Base-by-base conservation (phyloP, 2,329 filamentous ascomycete genomes). In the Coleophoma cylindrospora region DNA sequence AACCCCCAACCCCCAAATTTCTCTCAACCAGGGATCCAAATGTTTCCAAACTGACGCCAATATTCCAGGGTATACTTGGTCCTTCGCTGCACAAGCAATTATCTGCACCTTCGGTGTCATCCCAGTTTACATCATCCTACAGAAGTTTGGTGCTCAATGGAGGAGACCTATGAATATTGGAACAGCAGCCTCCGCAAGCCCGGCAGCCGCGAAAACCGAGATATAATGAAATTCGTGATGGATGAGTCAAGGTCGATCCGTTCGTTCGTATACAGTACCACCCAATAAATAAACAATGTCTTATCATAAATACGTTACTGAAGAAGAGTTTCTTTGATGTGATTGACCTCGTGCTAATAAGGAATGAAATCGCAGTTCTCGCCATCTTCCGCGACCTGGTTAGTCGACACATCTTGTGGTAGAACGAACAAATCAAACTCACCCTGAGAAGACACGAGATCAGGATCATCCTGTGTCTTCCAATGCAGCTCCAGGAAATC, bases 401-500 rank as follows among this genome's bases (percentile, higher is more conserved):
- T 17, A 41, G 40, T 13, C 15, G 5, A 21, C 40, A 12, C 15
- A 3, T 22, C 19, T 6, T 17, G 15, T 21, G 14, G 40, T 17
- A 41, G 13, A 17, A 15, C 21, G 40, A 17, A 41, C 40, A 21
- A 14, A 27, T 27, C 12, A 22, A 41, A 44, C 13, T 44, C n/a
- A 44, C 41, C 41, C 13, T 44, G 41, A 14, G 41, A 44, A 32
- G 32, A 44, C 19, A 11, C 41, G 4, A n/a, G 11, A 33, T 44
- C 41, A 32, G 21, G 19, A 15, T 44, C 32, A 34, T 22, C 41
- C 36, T 38, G 36, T 17, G 36, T 17, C 15, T 38, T 17, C 67
- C 61, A 43, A 58, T 56, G 67, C 66, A 68, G 45, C 53, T 71
- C 68, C 3, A 71, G 56, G 34, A 70, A 69, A n/a, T 61, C 66